Percentiles rank a stretch among this genome's conserved stretches.
These are phyloP conservation scores for Inga leiocalycina DNA, from an alignment of 306 rosid species.

Conservation along the genomic window DNA sequence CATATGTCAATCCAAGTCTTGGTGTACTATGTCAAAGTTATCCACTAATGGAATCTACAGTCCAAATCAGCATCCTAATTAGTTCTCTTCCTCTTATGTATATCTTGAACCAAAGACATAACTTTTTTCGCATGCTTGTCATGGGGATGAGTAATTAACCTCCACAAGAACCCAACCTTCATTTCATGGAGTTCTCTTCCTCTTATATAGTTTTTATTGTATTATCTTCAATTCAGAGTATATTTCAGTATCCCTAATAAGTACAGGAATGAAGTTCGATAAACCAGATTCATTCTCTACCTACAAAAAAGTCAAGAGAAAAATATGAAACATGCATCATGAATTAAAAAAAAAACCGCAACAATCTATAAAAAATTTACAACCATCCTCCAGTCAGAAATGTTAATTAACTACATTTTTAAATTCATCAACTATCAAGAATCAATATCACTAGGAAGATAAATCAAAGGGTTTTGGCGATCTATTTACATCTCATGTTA, in stretches of 20 bases:
- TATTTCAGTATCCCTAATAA: conserved; percentile 74
- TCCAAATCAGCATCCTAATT: no score
- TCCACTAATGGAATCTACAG: no score
- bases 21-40: no score
- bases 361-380: neutral
- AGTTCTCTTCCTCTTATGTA: no score
- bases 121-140: no score
- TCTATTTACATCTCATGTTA: conserved; percentile 25
- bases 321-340: conserved; percentile 12
- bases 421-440: conserved; percentile 4
- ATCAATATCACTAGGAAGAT: conserved; percentile 16
- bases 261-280: conserved; percentile 87
- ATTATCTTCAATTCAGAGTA: conserved; percentile 76
- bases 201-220: conserved; percentile 42
- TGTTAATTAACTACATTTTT: conserved; percentile 9
- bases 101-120: no score
- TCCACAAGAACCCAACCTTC: no score
- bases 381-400: conserved; percentile 1
- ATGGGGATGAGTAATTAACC: no score
- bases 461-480: conserved; percentile 19
- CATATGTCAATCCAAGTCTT: no score
- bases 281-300: conserved; percentile 96
- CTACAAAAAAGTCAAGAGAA: conserved; percentile 45
- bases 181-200: no score
- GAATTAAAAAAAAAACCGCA: neutral